phyloP scores from a whole-genome alignment of 2,329 filamentous ascomycete genomes.

The Alternaria ventricosa region DNA sequence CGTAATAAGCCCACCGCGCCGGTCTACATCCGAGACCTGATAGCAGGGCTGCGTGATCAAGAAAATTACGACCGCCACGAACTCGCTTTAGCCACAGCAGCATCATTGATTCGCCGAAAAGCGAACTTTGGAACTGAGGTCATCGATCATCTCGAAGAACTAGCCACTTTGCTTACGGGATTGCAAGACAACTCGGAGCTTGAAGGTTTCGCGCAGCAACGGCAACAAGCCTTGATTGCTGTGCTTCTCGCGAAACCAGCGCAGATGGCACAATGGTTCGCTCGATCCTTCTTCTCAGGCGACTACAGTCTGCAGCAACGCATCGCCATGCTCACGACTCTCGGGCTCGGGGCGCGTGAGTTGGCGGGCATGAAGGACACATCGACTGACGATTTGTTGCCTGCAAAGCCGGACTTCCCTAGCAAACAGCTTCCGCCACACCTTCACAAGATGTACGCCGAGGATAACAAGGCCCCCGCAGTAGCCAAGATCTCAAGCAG shows the following conservation, averaged over 20 bases:
- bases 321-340: slow-evolving; percentile 77
- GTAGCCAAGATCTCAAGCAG: slow-evolving; percentile 72
- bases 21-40: slow-evolving; percentile 88
- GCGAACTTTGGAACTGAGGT: slow-evolving; percentile 88
- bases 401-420: slow-evolving; percentile 66
- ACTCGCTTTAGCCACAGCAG: slow-evolving; percentile 77
- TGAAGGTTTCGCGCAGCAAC: slow-evolving; percentile 72
- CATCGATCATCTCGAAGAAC: slow-evolving; percentile 79
- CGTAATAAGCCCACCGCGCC: slow-evolving; percentile 83
- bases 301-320: slow-evolving; percentile 90
- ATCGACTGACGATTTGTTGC: slow-evolving; percentile 55
- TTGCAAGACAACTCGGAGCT: slow-evolving; percentile 87
- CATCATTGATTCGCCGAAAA: slow-evolving; percentile 84
- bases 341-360: slow-evolving; percentile 84
- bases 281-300: slow-evolving; percentile 84
- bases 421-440: slow-evolving; percentile 78
- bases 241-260: slow-evolving; percentile 77
- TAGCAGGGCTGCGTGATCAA: slow-evolving; percentile 77
- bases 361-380: slow-evolving; percentile 75
- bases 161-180: slow-evolving; percentile 77
- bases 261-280: slow-evolving; percentile 83
- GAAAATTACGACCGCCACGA: slow-evolving; percentile 87
- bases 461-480: slow-evolving; percentile 56
- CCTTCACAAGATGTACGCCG: slow-evolving; percentile 74
- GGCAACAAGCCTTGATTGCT: slow-evolving; percentile 81